Percentiles rank a stretch among this genome's conserved stretches.
phyloP scores from a whole-genome alignment of 2,329 filamentous ascomycete species.

The Dactylonectria macrodidyma region DNA sequence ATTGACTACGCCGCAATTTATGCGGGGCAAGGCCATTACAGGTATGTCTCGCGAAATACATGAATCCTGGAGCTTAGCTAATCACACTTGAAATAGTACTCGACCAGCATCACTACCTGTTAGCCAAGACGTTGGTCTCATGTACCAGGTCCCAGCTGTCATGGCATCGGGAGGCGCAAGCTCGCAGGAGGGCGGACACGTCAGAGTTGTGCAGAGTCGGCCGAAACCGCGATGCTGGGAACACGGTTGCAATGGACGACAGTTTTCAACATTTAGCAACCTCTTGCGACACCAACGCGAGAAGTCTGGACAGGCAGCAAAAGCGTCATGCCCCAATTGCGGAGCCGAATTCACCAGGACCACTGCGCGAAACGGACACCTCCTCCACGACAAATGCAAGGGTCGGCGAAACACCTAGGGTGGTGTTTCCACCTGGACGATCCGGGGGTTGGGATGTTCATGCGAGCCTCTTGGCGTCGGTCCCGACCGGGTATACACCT shows the following conservation, averaged over 20 bases:
- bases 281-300: conserved; percentile 92
- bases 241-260: conserved; percentile 94
- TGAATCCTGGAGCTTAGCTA: conserved; percentile 30
- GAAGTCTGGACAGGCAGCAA: conserved; percentile 91
- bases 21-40: conserved; percentile 54
- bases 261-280: conserved; percentile 98
- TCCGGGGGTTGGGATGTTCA: conserved; percentile 37
- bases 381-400: conserved; percentile 93
- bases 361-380: conserved; percentile 87
- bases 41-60: conserved; percentile 50
- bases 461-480: conserved; percentile 32
- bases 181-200: conserved; percentile 62
- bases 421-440: conserved; percentile 26
- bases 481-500: conserved; percentile 25
- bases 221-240: conserved; percentile 99
- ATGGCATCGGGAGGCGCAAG: conserved; percentile 54
- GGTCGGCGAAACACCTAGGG: conserved; percentile 58
- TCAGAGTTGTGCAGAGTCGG: conserved; percentile 80
- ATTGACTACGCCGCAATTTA: conserved; percentile 61
- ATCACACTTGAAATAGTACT: conserved; percentile 49
- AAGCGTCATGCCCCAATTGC: conserved; percentile 91
- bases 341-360: conserved; percentile 95
- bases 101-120: conserved; percentile 57
- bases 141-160: conserved; percentile 60
- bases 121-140: conserved; percentile 56